A percentile compares a stretch with the other conserved stretches of the same genome.
phyloP scores from a whole-genome alignment of 768 basidiomycete genomes.

The Kwoniella sp. region DNA sequence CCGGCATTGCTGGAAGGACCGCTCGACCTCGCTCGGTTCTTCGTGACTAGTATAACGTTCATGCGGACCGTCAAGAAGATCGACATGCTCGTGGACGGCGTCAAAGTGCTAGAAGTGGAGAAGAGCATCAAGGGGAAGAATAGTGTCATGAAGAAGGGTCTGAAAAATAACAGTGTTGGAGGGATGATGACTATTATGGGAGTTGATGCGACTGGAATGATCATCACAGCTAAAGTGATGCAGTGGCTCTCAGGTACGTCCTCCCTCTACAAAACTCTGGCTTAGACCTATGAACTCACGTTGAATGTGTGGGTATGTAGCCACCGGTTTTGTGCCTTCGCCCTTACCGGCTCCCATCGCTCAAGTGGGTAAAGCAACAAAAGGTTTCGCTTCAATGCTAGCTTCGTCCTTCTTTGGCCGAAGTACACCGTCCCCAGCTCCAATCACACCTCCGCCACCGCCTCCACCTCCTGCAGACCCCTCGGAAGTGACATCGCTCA shows the following conservation, averaged over 20 bases:
- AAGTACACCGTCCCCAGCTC: conserved; percentile 26
- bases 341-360: conserved; percentile 47
- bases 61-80: conserved; percentile 77
- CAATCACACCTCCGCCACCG: conserved; percentile 35
- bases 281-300: no score
- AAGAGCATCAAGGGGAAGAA: conserved; percentile 46
- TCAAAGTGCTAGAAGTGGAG: conserved; percentile 55
- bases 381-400: conserved; percentile 47
- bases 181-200: conserved; percentile 70
- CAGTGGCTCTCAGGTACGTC: conserved; percentile 48
- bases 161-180: conserved; percentile 64
- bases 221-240: conserved; percentile 79
- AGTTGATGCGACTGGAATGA: conserved; percentile 66
- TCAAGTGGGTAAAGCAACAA: conserved; percentile 33
- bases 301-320: no score
- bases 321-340: conserved; percentile 49
- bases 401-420: conserved; percentile 49
- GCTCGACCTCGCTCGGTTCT: conserved; percentile 85
- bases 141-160: conserved; percentile 50
- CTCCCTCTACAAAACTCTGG: not conserved
- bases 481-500: conserved; percentile 40
- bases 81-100: conserved; percentile 78
- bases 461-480: conserved; percentile 52
- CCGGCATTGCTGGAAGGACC: conserved; percentile 69
- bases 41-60: conserved; percentile 89